phyloP scores from a whole-genome alignment of 352 stramenopile species.

The Globisporangium nunn region DNA sequence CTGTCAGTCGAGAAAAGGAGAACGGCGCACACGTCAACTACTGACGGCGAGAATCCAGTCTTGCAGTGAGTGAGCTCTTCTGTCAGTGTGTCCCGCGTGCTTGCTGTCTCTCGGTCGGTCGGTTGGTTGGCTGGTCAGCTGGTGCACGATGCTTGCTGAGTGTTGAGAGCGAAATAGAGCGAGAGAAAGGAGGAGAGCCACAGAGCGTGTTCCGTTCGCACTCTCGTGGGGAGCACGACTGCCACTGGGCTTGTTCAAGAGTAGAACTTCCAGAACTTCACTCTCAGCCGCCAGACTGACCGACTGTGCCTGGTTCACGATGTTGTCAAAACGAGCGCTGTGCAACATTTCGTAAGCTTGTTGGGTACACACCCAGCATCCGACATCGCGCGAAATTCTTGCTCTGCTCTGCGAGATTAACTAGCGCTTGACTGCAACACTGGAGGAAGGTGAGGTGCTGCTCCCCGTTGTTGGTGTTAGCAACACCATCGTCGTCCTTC shows the following conservation, averaged over 20 bases:
- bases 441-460: too few relatives aligned
- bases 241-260: too few relatives aligned
- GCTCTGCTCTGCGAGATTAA: too few relatives aligned
- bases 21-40: too few relatives aligned
- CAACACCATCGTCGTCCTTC: neutral
- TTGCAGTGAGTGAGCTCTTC: neutral
- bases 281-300: neutral
- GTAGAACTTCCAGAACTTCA: neutral
- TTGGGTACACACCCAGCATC: slow-evolving; percentile 7
- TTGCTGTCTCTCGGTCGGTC: neutral
- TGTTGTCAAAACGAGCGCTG: neutral
- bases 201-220: neutral
- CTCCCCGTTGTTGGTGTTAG: neutral
- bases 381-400: neutral
- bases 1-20: neutral
- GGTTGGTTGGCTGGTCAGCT: too few relatives aligned
- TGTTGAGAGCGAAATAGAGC: too few relatives aligned
- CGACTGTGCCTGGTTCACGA: neutral
- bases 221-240: neutral
- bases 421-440: too few relatives aligned
- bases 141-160: too few relatives aligned
- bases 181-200: too few relatives aligned
- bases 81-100: neutral
- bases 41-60: neutral
- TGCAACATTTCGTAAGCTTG: neutral